Evolutionary conservation across 2,329 filamentous ascomycete species (phyloP), one percentile per base, ranked within the genome.

Genomic region (Zasmidium citrigriseum): DNA sequence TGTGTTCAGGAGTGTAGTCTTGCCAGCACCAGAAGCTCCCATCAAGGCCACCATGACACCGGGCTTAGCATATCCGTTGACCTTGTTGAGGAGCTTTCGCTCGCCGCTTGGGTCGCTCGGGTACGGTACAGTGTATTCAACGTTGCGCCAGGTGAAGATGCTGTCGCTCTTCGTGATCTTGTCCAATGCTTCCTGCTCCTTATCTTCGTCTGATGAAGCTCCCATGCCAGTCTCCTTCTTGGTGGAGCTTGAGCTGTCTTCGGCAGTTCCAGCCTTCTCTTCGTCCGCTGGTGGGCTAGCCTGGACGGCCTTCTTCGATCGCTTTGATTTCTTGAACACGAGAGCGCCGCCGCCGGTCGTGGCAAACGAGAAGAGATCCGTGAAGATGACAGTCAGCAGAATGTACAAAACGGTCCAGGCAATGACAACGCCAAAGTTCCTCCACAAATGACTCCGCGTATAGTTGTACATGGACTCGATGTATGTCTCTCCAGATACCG

Each of bases 1-100:
- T 0, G 89, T 91, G 72, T 95, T 92, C 18, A 96, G 80, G 0
- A 96, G 77, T 0, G 91, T 95, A 0, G 90, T 93, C 76, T 96
- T 96, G 12, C 91, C 91, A 9, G 91, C 91, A 46, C 89, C 90
- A 3, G 86, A 90, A 1, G 89, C 89, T 54, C 91, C 91, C 80
- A 95, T 90, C 1, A 96, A 78, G 0, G 91, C 91, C 46, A 91
- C 86, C 83, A 96, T 87, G 18, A 89, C 76, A 18, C 91, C 90
- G 1, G 91, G 91, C 68, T 91, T 92, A 1, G 86, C 90, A 65
- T 90, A 93, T 1, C 91, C 91, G 57, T 81, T 87, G 59, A 95
- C 84, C 4, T 86, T 81, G 67, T 90, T n/a, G n/a, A n/a, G n/a
- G n/a, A n/a, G n/a, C n/a, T n/a, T n/a, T n/a, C n/a, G n/a, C n/a